These are phyloP conservation scores for Pseudomonodictys pantanalensis DNA, from an alignment of 495 filamentous ascomycete species.

Conservation along the genomic window DNA sequence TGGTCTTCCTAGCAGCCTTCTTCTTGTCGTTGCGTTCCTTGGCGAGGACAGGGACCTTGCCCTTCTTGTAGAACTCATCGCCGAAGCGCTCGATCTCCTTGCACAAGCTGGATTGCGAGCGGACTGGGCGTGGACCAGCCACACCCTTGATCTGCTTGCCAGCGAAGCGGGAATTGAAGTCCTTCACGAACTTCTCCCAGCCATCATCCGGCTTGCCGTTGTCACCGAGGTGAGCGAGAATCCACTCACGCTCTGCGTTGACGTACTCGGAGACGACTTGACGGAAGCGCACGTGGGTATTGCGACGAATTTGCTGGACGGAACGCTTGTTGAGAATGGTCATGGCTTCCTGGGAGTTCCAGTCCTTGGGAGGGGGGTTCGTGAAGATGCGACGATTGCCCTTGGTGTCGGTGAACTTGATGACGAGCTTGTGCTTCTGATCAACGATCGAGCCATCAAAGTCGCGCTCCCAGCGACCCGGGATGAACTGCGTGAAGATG, in stretches of 20 bases:
- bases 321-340: slow-evolving; percentile 12
- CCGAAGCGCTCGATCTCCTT: slow-evolving; percentile 11
- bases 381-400: slow-evolving; percentile 1
- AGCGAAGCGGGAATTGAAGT: neutral
- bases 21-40: too few relatives aligned
- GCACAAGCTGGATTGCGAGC: neutral
- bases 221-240: neutral
- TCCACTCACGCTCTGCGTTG: slow-evolving; percentile 1
- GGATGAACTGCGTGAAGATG: neutral
- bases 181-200: neutral
- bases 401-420: slow-evolving; percentile 1
- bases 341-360: slow-evolving; percentile 3
- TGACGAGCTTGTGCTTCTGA: slow-evolving; percentile 13
- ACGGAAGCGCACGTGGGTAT: slow-evolving; percentile 1
- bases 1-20: too few relatives aligned
- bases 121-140: neutral
- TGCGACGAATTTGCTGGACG: slow-evolving; percentile 10
- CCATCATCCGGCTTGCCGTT: neutral
- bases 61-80: neutral
- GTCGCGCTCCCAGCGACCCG: slow-evolving; percentile 15
- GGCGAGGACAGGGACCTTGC: neutral
- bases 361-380: slow-evolving; percentile 12
- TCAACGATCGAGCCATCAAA: slow-evolving; percentile 4
- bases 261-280: neutral
- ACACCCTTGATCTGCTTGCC: neutral